Base-by-base conservation (phyloP, 2,329 filamentous ascomycete species). In the Xylaria sp. region DNA sequence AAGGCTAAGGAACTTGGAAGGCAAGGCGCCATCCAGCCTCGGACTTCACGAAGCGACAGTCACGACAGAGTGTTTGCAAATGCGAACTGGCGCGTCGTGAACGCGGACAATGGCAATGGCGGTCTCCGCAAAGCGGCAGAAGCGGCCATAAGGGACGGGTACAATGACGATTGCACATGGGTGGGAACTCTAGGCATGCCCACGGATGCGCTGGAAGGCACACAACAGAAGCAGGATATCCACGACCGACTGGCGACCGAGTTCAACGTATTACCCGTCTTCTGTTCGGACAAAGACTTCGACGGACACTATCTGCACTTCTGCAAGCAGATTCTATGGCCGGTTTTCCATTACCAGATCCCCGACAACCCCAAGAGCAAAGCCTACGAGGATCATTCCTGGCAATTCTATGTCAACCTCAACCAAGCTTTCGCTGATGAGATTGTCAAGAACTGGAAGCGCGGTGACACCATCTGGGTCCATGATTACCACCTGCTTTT, bases 281-380 rank as follows among this genome's bases (percentile, higher is more conserved):
- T 92, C 79, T 92, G 93, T 80, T 92, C 90, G 70, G 95, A 98
- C 82, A 94, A 92, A 78, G 94, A 98, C 80, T 94, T 98, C 78
- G 92, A 98, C 76, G 94, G 94, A 1, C 94, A 97, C 81, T 98
- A 98, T 78, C 89, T 91, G 13, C 94, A 98, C 81, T 98, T 96
- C 79, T 98, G 94, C 90, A 98, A 98, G 84, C 94, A 95, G 78
- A 97, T 98, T 65, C 86, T 98, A 7, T 98, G 95, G 95, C 95
- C 95, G 0, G 94, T 98, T 69, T 97, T 98, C 81, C 94, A 98
- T 82, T 98, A 98, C 80, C 94, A 98, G 81, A 97, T 98, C 69
- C 96, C 95, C 0, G 96, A 98, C 79, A 97, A 97, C 78, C 95
- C 95, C 32, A 97, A 97, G 86, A 98, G 94, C 88, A 98, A 98